Conservation (phyloP, 75 land plant genomes). For the Cupressus sempervirens region DNA sequence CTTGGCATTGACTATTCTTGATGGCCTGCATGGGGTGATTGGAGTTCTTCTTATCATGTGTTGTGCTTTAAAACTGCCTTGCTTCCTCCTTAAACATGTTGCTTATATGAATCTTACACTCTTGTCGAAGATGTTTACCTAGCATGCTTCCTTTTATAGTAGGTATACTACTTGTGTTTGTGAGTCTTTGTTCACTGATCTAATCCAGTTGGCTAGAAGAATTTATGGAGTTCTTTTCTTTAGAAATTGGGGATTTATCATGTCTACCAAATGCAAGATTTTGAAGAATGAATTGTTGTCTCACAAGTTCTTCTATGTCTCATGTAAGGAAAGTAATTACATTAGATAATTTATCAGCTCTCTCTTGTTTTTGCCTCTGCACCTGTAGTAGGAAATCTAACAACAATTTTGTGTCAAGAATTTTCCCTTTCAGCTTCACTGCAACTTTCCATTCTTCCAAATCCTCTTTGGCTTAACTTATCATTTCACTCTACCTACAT, state of each 20-base stretch:
- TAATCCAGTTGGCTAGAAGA: slow-evolving; percentile 8
- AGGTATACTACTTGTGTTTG: background rate
- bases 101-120: background rate
- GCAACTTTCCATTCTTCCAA: slow-evolving; percentile 69
- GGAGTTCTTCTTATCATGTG: no score
- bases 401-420: slow-evolving; percentile 58
- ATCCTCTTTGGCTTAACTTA: slow-evolving; percentile 49
- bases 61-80: no score
- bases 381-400: slow-evolving; percentile 59
- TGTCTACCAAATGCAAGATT: slow-evolving; percentile 16
- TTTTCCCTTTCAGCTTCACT: slow-evolving; percentile 48
- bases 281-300: slow-evolving; percentile 27
- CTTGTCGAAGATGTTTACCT: slow-evolving; percentile 15
- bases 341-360: slow-evolving; percentile 40
- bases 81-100: no score
- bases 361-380: slow-evolving; percentile 57
- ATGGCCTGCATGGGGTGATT: no score
- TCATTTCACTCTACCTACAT: slow-evolving; percentile 70
- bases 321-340: slow-evolving; percentile 35
- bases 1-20: no score
- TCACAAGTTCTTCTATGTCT: slow-evolving; percentile 58
- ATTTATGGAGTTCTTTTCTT: background rate
- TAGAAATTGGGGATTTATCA: slow-evolving; percentile 14
- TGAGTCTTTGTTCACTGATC: slow-evolving; percentile 4
- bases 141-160: slow-evolving; percentile 11